phyloP scores from a whole-genome alignment of 73 alveolate genomes.

The Uronychia setigera region DNA sequence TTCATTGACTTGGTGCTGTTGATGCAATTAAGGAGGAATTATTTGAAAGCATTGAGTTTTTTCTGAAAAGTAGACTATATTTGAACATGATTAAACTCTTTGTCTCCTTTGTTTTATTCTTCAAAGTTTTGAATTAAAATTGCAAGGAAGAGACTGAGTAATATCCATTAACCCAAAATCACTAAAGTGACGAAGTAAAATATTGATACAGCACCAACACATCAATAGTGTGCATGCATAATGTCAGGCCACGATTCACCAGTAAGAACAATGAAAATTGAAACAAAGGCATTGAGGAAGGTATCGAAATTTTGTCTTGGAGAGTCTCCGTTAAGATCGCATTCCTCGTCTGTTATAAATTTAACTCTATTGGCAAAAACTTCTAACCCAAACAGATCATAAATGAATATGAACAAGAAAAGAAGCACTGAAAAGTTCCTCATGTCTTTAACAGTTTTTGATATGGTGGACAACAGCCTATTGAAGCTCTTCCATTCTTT shows the following conservation, averaged over 20 bases:
- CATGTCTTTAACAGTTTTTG: too few relatives aligned
- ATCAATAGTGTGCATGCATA: slow-evolving; percentile 42
- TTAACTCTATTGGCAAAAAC: slow-evolving; percentile 34
- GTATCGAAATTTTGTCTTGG: slow-evolving; percentile 52
- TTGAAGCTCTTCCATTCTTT: too few relatives aligned
- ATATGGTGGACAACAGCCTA: too few relatives aligned
- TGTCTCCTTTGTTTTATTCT: too few relatives aligned
- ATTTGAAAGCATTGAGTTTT: too few relatives aligned
- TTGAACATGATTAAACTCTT: too few relatives aligned
- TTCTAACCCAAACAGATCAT: slow-evolving; percentile 46
- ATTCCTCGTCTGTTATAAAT: slow-evolving; percentile 5
- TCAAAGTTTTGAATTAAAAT: slow-evolving; percentile 50
- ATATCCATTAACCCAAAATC: slow-evolving; percentile 32
- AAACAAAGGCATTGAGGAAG: slow-evolving; percentile 22
- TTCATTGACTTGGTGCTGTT: too few relatives aligned
- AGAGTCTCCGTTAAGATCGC: slow-evolving; percentile 12
- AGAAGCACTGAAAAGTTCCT: too few relatives aligned
- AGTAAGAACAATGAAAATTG: too few relatives aligned
- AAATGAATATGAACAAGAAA: slow-evolving; percentile 41
- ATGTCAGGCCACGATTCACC: too few relatives aligned
- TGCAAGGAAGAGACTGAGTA: slow-evolving; percentile 60
- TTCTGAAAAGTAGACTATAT: too few relatives aligned
- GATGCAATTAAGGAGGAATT: too few relatives aligned
- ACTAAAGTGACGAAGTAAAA: slow-evolving; percentile 38
- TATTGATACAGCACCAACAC: slow-evolving; percentile 16